Percentiles rank a stretch among this genome's conserved stretches.
Conservation (phyloP, 2,329 filamentous ascomycete species). For the Fusarium caatingaense region DNA sequence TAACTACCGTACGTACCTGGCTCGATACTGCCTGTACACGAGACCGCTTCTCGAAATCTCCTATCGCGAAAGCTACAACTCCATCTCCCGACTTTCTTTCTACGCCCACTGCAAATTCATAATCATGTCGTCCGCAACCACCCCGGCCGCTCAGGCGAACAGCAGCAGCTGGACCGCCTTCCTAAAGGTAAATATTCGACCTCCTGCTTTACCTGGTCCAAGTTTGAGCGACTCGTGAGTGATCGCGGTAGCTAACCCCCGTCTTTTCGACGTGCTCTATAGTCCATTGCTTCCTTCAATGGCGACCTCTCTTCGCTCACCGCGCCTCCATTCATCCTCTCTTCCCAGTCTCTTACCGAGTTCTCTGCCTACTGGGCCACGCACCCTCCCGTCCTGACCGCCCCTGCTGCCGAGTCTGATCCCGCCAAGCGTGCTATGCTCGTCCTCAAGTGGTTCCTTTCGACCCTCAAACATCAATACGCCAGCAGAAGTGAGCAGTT, state of each 20-base stretch:
- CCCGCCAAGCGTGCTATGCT: conserved; percentile 84
- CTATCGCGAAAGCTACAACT: conserved; percentile 25
- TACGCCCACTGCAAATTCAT: conserved; percentile 10
- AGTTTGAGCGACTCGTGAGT: conserved; percentile 7
- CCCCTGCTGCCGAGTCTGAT: conserved; percentile 82
- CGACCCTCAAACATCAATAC: conserved; percentile 89
- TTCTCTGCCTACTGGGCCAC: conserved; percentile 88
- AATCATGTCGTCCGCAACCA: conserved; percentile 49
- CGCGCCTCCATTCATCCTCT: conserved; percentile 85
- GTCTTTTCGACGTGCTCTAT: conserved; percentile 29
- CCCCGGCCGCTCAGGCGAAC: conserved; percentile 51
- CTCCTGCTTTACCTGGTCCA: neutral
- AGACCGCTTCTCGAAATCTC: conserved; percentile 32
- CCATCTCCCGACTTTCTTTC: neutral
- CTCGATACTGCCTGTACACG: conserved; percentile 20
- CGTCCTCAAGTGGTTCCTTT: conserved; percentile 97
- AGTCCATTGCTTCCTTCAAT: conserved; percentile 84
- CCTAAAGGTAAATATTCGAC: conserved; percentile 58
- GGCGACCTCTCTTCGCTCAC: conserved; percentile 84
- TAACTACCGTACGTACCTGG: conserved; percentile 16
- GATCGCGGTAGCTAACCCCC: conserved; percentile 26
- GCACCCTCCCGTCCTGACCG: conserved; percentile 81
- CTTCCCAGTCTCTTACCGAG: conserved; percentile 80
- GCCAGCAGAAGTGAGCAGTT: conserved; percentile 78
- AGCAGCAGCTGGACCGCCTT: conserved; percentile 65